These are phyloP conservation scores for Aspergillus olivimuriae DNA, from an alignment of 495 filamentous ascomycete species.

Conservation along the genomic window DNA sequence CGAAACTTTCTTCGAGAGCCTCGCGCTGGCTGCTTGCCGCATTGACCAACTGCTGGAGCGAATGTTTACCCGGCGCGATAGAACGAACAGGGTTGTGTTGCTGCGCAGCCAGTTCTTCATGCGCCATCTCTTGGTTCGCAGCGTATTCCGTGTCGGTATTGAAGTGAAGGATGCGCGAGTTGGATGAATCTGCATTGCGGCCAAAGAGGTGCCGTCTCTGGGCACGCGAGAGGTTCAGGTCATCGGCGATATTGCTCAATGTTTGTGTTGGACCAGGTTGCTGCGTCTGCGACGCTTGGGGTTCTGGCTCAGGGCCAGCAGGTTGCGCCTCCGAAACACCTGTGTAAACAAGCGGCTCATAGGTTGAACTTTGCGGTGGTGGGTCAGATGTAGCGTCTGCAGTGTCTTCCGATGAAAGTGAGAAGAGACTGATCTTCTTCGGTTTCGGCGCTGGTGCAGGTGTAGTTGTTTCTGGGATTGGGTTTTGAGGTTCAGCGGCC, in stretches of 20 bases:
- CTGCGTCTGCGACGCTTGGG: conserved; percentile 2
- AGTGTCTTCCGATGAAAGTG: conserved; percentile 29
- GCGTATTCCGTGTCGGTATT: conserved; percentile 81
- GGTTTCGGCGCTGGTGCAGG: conserved; percentile 31
- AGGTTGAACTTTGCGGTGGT: conserved; percentile 17
- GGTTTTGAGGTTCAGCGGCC: conserved; percentile 5
- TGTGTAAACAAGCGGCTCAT: conserved; percentile 48
- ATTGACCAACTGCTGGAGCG: conserved; percentile 77
- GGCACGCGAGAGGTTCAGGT: conserved; percentile 66
- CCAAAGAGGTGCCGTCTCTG: conserved; percentile 80
- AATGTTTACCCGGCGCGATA: conserved; percentile 85
- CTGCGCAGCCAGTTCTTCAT: conserved; percentile 52
- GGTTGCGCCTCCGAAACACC: conserved; percentile 20
- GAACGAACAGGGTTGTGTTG: conserved; percentile 77
- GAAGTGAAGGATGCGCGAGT: conserved; percentile 62
- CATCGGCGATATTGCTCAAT: conserved; percentile 59
- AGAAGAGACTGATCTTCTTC: conserved; percentile 62
- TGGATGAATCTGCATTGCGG: conserved; percentile 38
- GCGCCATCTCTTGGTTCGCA: conserved; percentile 57
- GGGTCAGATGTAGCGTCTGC: conserved; percentile 3
- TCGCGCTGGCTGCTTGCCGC: conserved; percentile 72
- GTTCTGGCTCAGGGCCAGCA: conserved; percentile 16
- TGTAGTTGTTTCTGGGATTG: conserved; percentile 6
- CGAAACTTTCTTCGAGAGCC: conserved; percentile 85
- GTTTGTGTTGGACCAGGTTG: conserved; percentile 29